phyloP scores from a whole-genome alignment of 805 yeast genomes.

The Kuraishia hungarica region DNA sequence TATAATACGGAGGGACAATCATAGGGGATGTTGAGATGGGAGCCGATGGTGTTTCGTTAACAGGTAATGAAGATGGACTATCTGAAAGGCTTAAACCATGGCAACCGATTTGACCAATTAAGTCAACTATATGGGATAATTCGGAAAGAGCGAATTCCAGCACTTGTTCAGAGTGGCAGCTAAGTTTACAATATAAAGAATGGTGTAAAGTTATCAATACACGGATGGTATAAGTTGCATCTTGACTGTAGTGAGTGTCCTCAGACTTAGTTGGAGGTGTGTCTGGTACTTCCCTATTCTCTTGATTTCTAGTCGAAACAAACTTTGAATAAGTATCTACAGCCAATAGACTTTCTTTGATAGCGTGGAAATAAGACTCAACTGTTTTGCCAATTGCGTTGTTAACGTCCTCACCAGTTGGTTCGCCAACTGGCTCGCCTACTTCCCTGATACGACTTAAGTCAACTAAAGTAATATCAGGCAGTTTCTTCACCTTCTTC shows the following conservation, averaged over 20 bases:
- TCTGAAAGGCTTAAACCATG: neutral
- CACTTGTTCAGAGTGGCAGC: neutral
- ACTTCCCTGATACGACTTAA: no score
- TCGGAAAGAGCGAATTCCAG: neutral
- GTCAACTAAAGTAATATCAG: neutral
- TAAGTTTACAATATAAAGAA: neutral
- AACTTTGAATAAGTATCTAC: neutral
- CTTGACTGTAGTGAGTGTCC: neutral
- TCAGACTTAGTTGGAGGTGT: no score
- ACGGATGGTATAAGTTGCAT: neutral
- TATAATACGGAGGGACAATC: neutral
- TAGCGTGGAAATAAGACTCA: neutral
- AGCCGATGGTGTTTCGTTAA: no score
- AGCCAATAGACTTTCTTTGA: neutral
- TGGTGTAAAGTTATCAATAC: neutral
- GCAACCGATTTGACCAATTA: neutral
- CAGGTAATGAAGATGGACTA: neutral
- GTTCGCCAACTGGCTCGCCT: no score
- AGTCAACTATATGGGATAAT: neutral
- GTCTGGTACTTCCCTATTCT: no score
- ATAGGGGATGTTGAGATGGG: no score
- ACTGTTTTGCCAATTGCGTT: no score
- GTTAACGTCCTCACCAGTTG: no score
- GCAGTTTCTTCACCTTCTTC: neutral
- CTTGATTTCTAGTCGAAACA: no score